Base-by-base conservation (phyloP, 345 rosid genomes). In the Ailanthus altissimus region DNA sequence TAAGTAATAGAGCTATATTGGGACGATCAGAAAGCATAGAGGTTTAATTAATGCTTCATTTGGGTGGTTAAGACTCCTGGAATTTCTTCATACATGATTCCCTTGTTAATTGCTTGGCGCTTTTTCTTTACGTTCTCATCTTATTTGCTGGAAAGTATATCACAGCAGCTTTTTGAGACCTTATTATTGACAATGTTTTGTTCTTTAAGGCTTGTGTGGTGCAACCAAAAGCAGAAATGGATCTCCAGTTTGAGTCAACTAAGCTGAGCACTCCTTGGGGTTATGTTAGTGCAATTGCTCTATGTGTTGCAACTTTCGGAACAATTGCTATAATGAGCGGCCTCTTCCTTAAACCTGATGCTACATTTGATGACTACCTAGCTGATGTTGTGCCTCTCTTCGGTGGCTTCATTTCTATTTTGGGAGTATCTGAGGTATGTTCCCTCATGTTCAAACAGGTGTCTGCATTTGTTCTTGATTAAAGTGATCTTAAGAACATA, bases 291-390 rank as follows among this genome's bases (percentile, higher is more conserved):
- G 86, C 97, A 43, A 69, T 90, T 43, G 45, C 43, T 13, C 83
- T 94, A 65, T 88, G 94, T 66, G 97, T 93, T 42, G 70, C 97
- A 9, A 94, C 97, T 76, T 91, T 94, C 73, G 97, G 97, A 79
- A 93, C 97, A 4, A 88, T 94, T 77, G 94, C 97, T 53, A 78
- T 91, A 20, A 93, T 89, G 95, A 94, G 98, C 54, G 97, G 98
- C 74, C 86, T 94, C 79, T 94, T 94, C 88, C 90, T 94, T 20
- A 93, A 93, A 85, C 97, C 97, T 0, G 87, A 89, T 62, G 97
- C 98, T 9, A 90, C 98, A 51, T 64, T 89, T 47, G 97, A 91
- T n/a, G 98, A 94, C 80, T 93, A 91, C 78, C 58, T 93, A 36
- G 90, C 93, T 21, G 47, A 94, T 36, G 92, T 93, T 42, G 78